Conservation (phyloP, 208 protist genomes). For the Leishmania major region DNA sequence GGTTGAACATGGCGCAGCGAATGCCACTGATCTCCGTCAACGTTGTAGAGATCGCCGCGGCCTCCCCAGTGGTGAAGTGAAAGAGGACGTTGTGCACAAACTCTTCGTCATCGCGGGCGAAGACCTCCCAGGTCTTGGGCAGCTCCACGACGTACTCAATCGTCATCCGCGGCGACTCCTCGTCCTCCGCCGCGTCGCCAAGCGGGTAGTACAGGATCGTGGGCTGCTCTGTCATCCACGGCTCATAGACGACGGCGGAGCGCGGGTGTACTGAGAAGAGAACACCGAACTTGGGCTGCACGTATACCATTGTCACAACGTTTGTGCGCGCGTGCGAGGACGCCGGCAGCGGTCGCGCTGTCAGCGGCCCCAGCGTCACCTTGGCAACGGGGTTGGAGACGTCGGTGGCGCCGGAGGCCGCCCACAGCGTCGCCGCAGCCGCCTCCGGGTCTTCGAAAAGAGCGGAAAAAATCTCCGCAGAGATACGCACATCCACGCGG, state of each 20-base stretch:
- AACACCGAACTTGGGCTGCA: constrained; percentile 46
- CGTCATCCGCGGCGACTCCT: constrained; percentile 26
- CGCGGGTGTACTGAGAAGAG: constrained; percentile 50
- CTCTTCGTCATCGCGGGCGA: constrained; percentile 47
- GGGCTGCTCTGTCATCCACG: constrained; percentile 46
- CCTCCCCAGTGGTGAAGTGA: constrained; percentile 62
- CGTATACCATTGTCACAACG: constrained; percentile 42
- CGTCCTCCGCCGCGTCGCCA: constrained; percentile 21
- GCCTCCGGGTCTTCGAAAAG: constrained; percentile 15
- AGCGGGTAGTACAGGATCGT: constrained; percentile 61
- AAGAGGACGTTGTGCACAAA: constrained; percentile 63
- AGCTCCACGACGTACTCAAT: constrained; percentile 41
- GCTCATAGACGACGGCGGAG: constrained; percentile 46
- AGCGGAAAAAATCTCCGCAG: constrained; percentile 11
- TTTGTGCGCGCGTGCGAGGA: constrained; percentile 19
- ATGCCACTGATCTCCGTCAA: constrained; percentile 48
- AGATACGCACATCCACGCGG: constrained; percentile 4
- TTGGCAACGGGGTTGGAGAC: constrained; percentile 9
- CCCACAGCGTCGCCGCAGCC: constrained; percentile 22
- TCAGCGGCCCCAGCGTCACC: constrained; percentile 9
- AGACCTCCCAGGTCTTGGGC: constrained; percentile 49
- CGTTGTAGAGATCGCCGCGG: constrained; percentile 26
- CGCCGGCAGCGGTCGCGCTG: constrained; percentile 10
- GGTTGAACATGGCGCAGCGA: constrained; percentile 50
- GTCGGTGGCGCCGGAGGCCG: constrained; percentile 1